Evolutionary conservation across 225 moss, liverwort and hornwort genomes (phyloP).

Genomic region (Bryum argenteum): DNA sequence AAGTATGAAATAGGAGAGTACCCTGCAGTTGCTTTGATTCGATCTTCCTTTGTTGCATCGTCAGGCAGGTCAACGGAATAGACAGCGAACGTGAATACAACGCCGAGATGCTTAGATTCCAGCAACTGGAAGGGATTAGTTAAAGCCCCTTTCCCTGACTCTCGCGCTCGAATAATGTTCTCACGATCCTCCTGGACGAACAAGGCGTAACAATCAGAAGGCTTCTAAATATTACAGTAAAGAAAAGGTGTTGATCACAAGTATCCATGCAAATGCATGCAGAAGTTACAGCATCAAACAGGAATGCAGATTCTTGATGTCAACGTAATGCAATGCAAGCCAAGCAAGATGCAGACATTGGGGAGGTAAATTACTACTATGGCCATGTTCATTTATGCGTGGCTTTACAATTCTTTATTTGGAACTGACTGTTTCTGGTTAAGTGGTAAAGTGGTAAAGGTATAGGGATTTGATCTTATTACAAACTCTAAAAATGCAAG

Average conservation of each 20-base stretch:
- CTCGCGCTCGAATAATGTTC: constrained; percentile 67
- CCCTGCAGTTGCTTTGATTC: constrained; percentile 67
- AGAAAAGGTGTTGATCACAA: no score
- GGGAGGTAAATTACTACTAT: no score
- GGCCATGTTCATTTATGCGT: no score
- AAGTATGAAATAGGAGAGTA: constrained; percentile 22
- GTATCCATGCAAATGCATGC: background rate
- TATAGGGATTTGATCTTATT: no score
- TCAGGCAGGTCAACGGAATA: constrained; percentile 54
- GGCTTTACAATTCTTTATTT: no score
- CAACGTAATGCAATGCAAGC: no score
- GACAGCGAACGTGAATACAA: constrained; percentile 71
- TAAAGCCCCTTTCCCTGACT: constrained; percentile 68
- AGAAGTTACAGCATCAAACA: no score
- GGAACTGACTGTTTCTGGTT: no score
- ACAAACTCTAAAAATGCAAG: no score
- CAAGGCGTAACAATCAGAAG: constrained; percentile 15
- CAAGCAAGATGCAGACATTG: no score
- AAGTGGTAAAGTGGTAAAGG: no score
- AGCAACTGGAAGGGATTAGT: constrained; percentile 68
- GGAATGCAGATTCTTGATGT: no score
- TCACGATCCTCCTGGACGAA: constrained; percentile 60
- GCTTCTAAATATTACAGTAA: background rate
- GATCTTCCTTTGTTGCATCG: constrained; percentile 63
- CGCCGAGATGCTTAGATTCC: constrained; percentile 70